Evolutionary conservation across 371 early-diverging fungal genomes (phyloP).

Genomic region (Funneliformis caledonium): DNA sequence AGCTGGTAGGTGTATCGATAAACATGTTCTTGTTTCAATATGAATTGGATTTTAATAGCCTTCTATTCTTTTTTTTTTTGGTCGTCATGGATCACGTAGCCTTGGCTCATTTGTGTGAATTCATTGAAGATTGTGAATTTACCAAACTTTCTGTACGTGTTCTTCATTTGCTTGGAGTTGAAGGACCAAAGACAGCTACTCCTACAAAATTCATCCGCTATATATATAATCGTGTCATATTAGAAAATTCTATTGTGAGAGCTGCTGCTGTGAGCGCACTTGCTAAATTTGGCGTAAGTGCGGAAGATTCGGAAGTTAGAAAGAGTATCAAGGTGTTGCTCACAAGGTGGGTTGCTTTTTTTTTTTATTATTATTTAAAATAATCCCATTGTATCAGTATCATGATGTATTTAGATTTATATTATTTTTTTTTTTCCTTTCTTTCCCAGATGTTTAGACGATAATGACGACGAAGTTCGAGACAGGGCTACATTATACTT

Average conservation of each 20-base stretch:
- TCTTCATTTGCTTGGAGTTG: slow-evolving; percentile 90
- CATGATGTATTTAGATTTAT: background rate
- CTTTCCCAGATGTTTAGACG: slow-evolving; percentile 85
- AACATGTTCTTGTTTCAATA: background rate
- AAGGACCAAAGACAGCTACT: slow-evolving; percentile 89
- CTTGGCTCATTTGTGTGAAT: slow-evolving; percentile 95
- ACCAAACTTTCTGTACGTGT: slow-evolving; percentile 95
- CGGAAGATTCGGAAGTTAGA: slow-evolving; percentile 76
- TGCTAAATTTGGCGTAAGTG: slow-evolving; percentile 89
- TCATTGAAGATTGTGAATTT: slow-evolving; percentile 99
- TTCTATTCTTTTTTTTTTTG: slow-evolving; percentile 11
- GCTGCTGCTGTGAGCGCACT: slow-evolving; percentile 97
- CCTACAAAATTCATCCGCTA: slow-evolving; percentile 96
- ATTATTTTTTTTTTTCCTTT: background rate
- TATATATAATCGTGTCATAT: slow-evolving; percentile 97
- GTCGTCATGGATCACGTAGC: slow-evolving; percentile 52
- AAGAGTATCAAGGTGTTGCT: slow-evolving; percentile 85
- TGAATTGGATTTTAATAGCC: background rate
- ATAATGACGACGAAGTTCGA: slow-evolving; percentile 97
- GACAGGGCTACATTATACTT: slow-evolving; percentile 94
- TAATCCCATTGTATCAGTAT: background rate
- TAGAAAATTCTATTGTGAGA: slow-evolving; percentile 95
- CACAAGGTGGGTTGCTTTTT: slow-evolving; percentile 51
- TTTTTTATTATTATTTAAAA: background rate
- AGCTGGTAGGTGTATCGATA: slow-evolving; percentile 56